Base-by-base conservation (phyloP, 192 early-diverging fungal species). In the Umbelopsis isabellina region DNA sequence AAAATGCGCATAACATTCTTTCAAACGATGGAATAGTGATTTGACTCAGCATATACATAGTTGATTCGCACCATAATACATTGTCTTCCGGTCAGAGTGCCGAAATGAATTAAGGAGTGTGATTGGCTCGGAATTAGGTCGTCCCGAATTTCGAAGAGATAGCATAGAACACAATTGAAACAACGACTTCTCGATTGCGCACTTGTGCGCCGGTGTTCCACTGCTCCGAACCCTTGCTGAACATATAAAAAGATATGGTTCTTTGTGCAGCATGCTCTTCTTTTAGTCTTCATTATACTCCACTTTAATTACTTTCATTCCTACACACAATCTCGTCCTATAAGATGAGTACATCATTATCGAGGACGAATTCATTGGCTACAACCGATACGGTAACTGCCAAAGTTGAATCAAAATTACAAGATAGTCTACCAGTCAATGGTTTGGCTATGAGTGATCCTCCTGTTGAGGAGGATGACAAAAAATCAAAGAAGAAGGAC, bases 401-500 rank as follows among this genome's bases (percentile, higher is more conserved):
- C n/a, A 25, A 61, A 15, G 27, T 35, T 16, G 27, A 61, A 16
- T 25, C 27, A 37, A 61, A 61, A 35, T 2, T 27, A 16, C 55
- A 61, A 35, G 55, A 61, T 35, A 35, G 33, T 0, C 21, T 61
- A 16, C 55, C 55, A 13, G 25, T 61, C 7, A 35, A 25, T 12
- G 55, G 55, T 1, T 4, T 49, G 15, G 48, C 48, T 16, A 30
- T 61, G 16, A 61, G 13, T 12, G 30, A 61, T 30, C 23, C 21
- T 9, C 37, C 5, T 41, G 37, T 41, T 33, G 33, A 61, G 1
- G 25, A 61, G 10, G 25, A 61, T 3, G 55, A 52, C 51, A 52
- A 22, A 22, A 52, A 52, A 25, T 52, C 55, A 11, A 27, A 55
- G 30, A 74, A 50, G n/a, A 73, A 73, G 21, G 65, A 74, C 33